Evolutionary conservation across 257 asterid genomes (phyloP), one percentile per base, ranked within the genome.

Genomic region (Thymus mandschuricus): DNA sequence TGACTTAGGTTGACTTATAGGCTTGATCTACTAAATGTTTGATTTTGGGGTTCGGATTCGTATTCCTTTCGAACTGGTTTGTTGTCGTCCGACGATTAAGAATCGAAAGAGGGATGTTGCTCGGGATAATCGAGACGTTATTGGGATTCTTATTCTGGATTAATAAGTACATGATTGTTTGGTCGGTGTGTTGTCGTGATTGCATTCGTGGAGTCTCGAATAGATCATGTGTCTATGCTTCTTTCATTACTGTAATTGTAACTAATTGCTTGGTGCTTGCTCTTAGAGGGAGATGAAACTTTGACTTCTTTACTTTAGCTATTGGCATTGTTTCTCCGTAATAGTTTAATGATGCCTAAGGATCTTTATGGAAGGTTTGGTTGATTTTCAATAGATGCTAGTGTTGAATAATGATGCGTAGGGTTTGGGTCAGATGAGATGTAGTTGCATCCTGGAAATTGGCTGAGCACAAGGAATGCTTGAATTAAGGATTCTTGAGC

Each of bases 1-100:
- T 65, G 77, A 79, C 79, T 69, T 34, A 13, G 71, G 30, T 76
- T 72, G 79, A 76, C 77, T 73, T 34, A 45, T 27, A 62, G 49
- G 76, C 33, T 73, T 72, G 75, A 74, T 69, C 76, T 69, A 40
- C 51, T 66, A 38, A 73, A 61, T 55, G 12, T 60, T 68, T 33
- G 62, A 35, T 44, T 59, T 58, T 31, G 54, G 56, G 46, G 50
- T 35, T 62, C 61, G 11, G 48, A 8, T 55, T 33, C 45, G 21
- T n/a, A 28, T 38, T 38, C 8, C 8, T 29, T 30, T 57, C 12
- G 49, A 57, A 28, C 30, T 2, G 10, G 21, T 57, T 35, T 10
- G 54, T 21, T 7, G 15, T 76, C 31, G 10, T 29, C 27, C 66
- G 74, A 21, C 66, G 34, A 45, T 34, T 28, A 59, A 64, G 69